Evolutionary conservation across 2,329 filamentous ascomycete genomes (phyloP).

Genomic region (Apiospora rasikravindrae): DNA sequence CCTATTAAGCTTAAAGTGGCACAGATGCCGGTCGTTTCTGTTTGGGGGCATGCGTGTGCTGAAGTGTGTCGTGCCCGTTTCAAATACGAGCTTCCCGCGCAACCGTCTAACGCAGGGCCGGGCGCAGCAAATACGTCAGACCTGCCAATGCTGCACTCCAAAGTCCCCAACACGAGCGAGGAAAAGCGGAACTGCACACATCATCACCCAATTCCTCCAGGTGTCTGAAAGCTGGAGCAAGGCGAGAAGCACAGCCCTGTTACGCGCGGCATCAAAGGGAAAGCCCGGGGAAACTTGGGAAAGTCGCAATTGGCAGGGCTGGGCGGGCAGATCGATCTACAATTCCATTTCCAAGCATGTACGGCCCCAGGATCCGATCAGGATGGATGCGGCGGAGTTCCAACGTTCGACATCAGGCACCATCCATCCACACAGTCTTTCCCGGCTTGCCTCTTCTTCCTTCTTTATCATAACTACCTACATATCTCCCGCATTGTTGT

Average conservation of each 20-base stretch:
- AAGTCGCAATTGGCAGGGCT: background rate
- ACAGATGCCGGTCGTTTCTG: background rate
- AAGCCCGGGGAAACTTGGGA: background rate
- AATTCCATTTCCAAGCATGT: background rate
- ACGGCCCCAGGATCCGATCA: background rate
- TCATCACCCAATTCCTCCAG: background rate
- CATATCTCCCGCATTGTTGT: background rate
- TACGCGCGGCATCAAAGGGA: background rate
- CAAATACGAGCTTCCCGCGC: conserved; percentile 2
- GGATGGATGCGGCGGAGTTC: conserved; percentile 1
- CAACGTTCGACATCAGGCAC: background rate
- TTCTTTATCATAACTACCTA: background rate
- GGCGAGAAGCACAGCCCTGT: background rate
- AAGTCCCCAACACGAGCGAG: background rate
- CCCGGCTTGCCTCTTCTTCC: background rate
- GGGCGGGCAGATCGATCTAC: background rate
- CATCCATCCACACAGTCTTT: background rate
- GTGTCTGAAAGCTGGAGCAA: background rate
- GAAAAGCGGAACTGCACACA: conserved; percentile 2
- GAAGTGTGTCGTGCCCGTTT: conserved; percentile 7
- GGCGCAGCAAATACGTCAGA: background rate
- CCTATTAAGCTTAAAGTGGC: conserved; percentile 10
- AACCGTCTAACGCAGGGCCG: background rate
- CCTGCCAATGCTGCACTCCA: background rate
- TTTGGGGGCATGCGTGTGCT: no score